Evolutionary conservation across 768 basidiomycete species (phyloP).

Genomic region (Nevesoporus exiguus): DNA sequence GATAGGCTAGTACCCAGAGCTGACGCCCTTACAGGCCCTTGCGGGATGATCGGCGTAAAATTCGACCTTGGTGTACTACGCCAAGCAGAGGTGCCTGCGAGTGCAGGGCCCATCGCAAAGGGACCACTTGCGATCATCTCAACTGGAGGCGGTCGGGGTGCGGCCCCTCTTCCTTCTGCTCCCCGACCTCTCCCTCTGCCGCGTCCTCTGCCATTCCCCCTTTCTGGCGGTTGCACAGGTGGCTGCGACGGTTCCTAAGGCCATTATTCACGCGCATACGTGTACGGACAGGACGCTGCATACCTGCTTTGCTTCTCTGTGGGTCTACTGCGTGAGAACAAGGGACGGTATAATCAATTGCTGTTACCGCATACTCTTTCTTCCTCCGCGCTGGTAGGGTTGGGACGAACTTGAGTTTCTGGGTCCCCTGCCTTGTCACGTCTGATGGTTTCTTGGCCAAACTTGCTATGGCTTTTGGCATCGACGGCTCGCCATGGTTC

Average conservation of each 20-base stretch:
- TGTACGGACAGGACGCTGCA: constrained; percentile 18
- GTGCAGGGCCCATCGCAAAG: constrained; percentile 81
- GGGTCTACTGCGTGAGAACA: constrained; percentile 15
- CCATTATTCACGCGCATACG: constrained; percentile 4
- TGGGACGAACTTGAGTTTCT: constrained; percentile 79
- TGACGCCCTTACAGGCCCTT: constrained; percentile 35
- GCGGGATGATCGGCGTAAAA: constrained; percentile 48
- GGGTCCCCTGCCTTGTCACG: constrained; percentile 69
- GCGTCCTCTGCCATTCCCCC: constrained; percentile 45
- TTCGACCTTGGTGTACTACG: constrained; percentile 54
- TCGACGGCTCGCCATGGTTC: constrained; percentile 11
- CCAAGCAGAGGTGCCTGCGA: constrained; percentile 52
- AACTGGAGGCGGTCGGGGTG: constrained; percentile 45
- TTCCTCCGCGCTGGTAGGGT: constrained; percentile 71
- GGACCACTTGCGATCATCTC: constrained; percentile 87
- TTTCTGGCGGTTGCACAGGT: constrained; percentile 32
- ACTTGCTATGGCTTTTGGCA: constrained; percentile 68
- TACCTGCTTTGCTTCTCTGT: constrained; percentile 66
- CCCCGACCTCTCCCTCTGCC: constrained; percentile 52
- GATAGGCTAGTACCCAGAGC: constrained; percentile 50
- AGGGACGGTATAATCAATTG: not conserved
- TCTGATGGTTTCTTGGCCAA: constrained; percentile 69
- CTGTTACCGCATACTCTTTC: constrained; percentile 62
- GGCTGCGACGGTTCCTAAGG: constrained; percentile 47
- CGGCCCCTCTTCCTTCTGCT: constrained; percentile 46